Percentiles rank a stretch among this genome's conserved stretches.
Evolutionary conservation across 2,329 filamentous ascomycete species (phyloP).

Genomic region (Pseudogymnoascus sp.): DNA sequence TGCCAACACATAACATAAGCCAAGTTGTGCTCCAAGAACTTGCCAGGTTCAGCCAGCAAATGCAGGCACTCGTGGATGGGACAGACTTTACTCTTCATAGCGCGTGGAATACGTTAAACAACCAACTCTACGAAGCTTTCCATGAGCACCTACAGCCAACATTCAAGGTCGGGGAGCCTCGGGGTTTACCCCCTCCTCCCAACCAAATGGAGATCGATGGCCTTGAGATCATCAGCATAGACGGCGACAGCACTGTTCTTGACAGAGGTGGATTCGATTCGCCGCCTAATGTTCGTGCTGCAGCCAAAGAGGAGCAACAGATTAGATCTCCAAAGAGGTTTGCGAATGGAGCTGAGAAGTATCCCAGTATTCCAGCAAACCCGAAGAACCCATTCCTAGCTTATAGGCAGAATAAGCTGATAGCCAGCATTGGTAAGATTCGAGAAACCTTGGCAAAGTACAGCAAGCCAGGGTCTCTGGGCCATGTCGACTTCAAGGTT

Average conservation of each 20-base stretch:
- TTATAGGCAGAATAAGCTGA: not conserved
- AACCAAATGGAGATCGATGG: constrained; percentile 1
- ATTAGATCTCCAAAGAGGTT: not conserved
- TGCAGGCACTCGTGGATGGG: constrained; percentile 50
- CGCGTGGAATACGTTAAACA: constrained; percentile 30
- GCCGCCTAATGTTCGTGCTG: not conserved
- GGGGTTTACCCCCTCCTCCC: constrained; percentile 19
- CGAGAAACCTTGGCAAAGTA: constrained; percentile 48
- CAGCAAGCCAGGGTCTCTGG: constrained; percentile 51
- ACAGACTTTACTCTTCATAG: constrained; percentile 43
- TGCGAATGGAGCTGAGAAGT: not conserved
- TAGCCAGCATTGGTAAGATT: constrained; percentile 36
- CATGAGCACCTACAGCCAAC: constrained; percentile 31
- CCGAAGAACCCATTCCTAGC: not conserved
- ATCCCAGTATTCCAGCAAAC: not conserved
- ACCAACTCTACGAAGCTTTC: constrained; percentile 31
- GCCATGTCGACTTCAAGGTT: constrained; percentile 53
- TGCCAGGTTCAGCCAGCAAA: constrained; percentile 46
- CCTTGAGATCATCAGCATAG: constrained; percentile 14
- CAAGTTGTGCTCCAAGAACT: constrained; percentile 57
- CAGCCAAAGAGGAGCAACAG: not conserved
- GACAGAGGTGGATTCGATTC: not conserved
- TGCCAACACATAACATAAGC: constrained; percentile 59
- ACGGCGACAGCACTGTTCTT: constrained; percentile 16
- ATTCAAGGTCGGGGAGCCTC: constrained; percentile 17